Evolutionary conservation across 2,329 filamentous ascomycete species (phyloP), one percentile per base, ranked within the genome.

Genomic region (Cladosporium colombiae): DNA sequence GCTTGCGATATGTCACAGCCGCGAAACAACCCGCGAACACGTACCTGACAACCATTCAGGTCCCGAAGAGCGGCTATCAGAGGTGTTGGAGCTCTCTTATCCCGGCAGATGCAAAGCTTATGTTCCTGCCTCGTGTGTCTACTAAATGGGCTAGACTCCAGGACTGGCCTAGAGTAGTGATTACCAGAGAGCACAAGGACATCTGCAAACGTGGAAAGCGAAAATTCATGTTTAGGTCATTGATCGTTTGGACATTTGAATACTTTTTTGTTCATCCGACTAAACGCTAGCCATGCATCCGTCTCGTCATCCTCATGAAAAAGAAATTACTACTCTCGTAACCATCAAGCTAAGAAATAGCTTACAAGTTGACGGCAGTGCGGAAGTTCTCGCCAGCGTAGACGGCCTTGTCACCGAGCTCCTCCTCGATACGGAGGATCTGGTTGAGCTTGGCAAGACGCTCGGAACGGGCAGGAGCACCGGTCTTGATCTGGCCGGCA

Each of bases 391-490:
- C 83, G 74, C 95, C 95, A 74, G 94, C 93, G 80, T 94, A 99
- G 82, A 98, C 78, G 74, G 94, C 95, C 76, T 95, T 90, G 76
- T 89, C 87, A 75, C 93, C 93, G 71, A 99, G 90, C 87, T 99
- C 95, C 86, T 99, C 95, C 88, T 99, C 95, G 76, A 99, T 99
- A 79, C 95, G 92, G 78, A 99, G 91, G 78, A 99, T 97, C 87
- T 99, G 95, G 91, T 99, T 99, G 80, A 99, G 91, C 89, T 99
- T 99, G 82, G 95, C 95, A 74, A 98, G 88, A 86, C 95, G 93
- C 88, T 99, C 95, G 75, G 94, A 97, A 78, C 95, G 91, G 79
- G 91, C 91, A 74, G 95, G 95, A 70, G 94, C 94, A 88, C 93
- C 93, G 72, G 93, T 96, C 92, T 97, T 97, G 89, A 99, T 98